These are phyloP conservation scores for Phytophthora capsici DNA, from an alignment of 352 stramenopile genomes.

Conservation along the genomic window DNA sequence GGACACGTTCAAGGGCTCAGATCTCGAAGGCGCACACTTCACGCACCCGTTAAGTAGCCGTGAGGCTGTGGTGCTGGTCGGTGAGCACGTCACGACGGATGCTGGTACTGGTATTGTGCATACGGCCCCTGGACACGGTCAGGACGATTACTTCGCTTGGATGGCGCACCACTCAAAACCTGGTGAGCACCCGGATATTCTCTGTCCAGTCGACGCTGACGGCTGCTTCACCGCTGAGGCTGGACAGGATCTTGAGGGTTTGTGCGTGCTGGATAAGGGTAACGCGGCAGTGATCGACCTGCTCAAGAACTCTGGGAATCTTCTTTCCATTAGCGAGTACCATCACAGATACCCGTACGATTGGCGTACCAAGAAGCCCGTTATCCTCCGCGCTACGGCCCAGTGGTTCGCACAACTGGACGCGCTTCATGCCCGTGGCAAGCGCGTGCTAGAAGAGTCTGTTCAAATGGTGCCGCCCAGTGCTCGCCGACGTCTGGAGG, in stretches of 20 bases:
- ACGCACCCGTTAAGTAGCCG: constrained; percentile 90
- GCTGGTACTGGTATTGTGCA: constrained; percentile 99
- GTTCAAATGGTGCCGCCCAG: constrained; percentile 94
- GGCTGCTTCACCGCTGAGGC: constrained; percentile 92
- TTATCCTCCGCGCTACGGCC: constrained; percentile 97
- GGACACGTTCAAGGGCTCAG: constrained; percentile 64
- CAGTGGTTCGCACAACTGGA: constrained; percentile 99
- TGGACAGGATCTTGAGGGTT: constrained; percentile 84
- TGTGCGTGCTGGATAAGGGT: constrained; percentile 93
- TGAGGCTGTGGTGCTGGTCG: constrained; percentile 88
- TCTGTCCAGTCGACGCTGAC: constrained; percentile 72
- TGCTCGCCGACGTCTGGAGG: constrained; percentile 83
- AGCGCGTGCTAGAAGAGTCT: constrained; percentile 54
- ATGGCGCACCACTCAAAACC: constrained; percentile 57
- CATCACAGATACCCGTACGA: constrained; percentile 98
- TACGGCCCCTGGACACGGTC: constrained; percentile 97
- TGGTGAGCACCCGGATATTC: constrained; percentile 49
- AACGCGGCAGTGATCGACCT: constrained; percentile 93
- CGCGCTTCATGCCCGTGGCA: constrained; percentile 87
- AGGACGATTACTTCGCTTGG: constrained; percentile 95
- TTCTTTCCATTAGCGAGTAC: constrained; percentile 92
- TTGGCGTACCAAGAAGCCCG: constrained; percentile 99
- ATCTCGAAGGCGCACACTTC: constrained; percentile 75
- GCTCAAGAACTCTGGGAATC: constrained; percentile 73
- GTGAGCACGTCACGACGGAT: constrained; percentile 98